Evolutionary conservation across 257 asterid genomes (phyloP).

Genomic region (Solanum phureja): DNA sequence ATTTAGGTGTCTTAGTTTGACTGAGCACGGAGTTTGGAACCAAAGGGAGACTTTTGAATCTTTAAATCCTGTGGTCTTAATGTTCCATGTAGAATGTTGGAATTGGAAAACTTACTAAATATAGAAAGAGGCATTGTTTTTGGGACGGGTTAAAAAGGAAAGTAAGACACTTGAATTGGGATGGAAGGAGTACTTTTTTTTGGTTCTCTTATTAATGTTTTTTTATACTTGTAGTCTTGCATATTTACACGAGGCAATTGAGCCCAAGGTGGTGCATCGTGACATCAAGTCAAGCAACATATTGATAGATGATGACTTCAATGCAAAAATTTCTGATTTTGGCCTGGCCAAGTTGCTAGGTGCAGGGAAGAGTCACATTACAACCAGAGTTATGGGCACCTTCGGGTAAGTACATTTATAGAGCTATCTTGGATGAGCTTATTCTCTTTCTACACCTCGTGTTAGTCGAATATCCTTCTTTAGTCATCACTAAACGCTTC

Average conservation of each 20-base stretch:
- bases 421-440: not conserved
- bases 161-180: not conserved
- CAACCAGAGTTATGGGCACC: conserved; percentile 91
- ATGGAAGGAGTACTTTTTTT: not conserved
- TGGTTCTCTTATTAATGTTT: not conserved
- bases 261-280: conserved; percentile 83
- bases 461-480: not conserved
- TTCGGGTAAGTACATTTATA: conserved; percentile 49
- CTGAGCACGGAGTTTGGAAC: not conserved
- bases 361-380: conserved; percentile 70
- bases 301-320: conserved; percentile 67
- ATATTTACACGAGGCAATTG: conserved; percentile 75
- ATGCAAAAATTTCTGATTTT: conserved; percentile 81
- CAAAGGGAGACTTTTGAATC: not conserved
- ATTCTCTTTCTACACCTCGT: not conserved
- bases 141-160: rapidly evolving
- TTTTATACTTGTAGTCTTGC: conserved; percentile 44
- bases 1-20: not conserved
- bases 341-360: conserved; percentile 85
- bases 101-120: not conserved
- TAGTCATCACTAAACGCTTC: not conserved
- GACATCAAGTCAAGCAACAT: conserved; percentile 83
- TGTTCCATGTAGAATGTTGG: not conserved
- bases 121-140: not conserved
- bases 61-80: not conserved